Evolutionary conservation across 805 yeast genomes (phyloP).

Genomic region (Hanseniaspora vineae): DNA sequence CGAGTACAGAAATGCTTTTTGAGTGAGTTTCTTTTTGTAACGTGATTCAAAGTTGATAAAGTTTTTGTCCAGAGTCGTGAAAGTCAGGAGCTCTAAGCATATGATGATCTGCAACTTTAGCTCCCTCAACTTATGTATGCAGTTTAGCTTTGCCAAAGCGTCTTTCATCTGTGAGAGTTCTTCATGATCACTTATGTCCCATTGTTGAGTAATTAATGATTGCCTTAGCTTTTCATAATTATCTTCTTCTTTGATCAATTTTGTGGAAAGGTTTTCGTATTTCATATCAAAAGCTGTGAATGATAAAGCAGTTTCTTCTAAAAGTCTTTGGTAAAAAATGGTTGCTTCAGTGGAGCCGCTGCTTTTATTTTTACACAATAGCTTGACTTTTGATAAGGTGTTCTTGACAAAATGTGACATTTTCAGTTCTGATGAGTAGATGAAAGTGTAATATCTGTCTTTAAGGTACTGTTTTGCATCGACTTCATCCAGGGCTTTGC

Average conservation of each 20-base stretch:
- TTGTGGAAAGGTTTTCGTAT: conserved; percentile 18
- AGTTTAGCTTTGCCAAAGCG: conserved; percentile 19
- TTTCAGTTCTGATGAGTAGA: conserved; percentile 25
- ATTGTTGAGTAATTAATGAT: not conserved
- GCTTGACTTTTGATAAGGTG: conserved; percentile 29
- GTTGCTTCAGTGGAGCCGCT: conserved; percentile 8
- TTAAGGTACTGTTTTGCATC: conserved; percentile 16
- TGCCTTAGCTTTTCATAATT: not conserved
- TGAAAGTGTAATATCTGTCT: conserved; percentile 23
- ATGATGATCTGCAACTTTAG: conserved; percentile 42
- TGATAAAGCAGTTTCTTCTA: conserved; percentile 24
- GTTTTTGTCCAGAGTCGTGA: conserved; percentile 24
- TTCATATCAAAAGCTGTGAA: conserved; percentile 31
- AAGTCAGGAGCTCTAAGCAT: conserved; percentile 31
- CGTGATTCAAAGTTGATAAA: conserved; percentile 20
- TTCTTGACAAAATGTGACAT: conserved; percentile 35
- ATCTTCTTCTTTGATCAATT: conserved; percentile 3
- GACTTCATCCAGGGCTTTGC: not conserved
- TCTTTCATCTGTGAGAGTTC: conserved; percentile 8
- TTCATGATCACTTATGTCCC: not conserved
- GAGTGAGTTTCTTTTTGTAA: conserved; percentile 13
- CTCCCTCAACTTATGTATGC: conserved; percentile 39
- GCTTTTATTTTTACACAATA: conserved; percentile 26
- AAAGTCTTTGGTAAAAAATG: conserved; percentile 10
- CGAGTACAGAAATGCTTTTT: conserved; percentile 23